Evolutionary conservation across 306 rosid species (phyloP).

Genomic region (Malus fusca): DNA sequence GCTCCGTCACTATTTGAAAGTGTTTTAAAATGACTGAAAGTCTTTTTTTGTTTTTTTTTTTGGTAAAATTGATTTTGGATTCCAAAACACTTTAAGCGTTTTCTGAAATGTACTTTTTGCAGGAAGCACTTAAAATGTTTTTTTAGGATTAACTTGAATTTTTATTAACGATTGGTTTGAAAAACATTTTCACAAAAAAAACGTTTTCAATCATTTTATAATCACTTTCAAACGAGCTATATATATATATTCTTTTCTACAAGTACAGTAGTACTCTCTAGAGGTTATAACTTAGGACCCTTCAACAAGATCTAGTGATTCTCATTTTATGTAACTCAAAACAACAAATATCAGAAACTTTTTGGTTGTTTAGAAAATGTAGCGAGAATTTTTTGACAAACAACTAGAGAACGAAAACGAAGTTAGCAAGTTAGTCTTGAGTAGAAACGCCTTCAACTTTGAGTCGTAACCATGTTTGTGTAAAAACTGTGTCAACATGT

Average conservation of each 20-base stretch:
- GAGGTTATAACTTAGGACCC: no score
- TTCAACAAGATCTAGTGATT: background rate
- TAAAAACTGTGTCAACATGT: background rate
- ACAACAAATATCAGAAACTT: background rate
- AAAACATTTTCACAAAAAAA: no score
- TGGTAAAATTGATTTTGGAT: no score
- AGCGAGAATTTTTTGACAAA: background rate
- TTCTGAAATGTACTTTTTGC: no score
- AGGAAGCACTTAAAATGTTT: no score
- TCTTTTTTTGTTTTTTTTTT: no score
- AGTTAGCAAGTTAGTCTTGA: background rate
- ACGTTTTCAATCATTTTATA: no score
- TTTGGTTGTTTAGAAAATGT: background rate
- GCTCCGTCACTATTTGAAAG: no score
- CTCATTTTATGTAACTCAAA: background rate
- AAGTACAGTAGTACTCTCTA: background rate
- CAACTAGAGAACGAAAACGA: background rate
- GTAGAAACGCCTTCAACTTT: background rate
- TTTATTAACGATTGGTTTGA: no score
- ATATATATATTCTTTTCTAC: background rate
- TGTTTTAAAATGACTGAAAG: no score
- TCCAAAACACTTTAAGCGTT: no score
- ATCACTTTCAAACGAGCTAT: no score
- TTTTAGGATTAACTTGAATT: fast-evolving
- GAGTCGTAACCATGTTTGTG: background rate